Evolutionary conservation across 2,329 filamentous ascomycete genomes (phyloP).

Genomic region (Sarocladium brachiariae): DNA sequence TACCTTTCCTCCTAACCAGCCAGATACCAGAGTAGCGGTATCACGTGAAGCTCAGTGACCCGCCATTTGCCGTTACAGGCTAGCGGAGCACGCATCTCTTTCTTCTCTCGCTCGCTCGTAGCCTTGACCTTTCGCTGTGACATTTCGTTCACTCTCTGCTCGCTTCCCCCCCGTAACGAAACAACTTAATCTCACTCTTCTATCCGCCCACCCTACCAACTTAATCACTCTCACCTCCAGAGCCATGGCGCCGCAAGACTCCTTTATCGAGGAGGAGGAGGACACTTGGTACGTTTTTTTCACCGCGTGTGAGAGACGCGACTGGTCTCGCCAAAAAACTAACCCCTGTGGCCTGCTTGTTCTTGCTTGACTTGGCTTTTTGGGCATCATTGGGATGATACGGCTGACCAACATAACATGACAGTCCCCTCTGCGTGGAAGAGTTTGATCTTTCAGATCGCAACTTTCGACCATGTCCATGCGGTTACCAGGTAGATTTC

Average conservation of each 20-base stretch:
- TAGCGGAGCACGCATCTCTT: constrained; percentile 7
- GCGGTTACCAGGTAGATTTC: constrained; percentile 79
- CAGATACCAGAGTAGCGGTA: not conserved
- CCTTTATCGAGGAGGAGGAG: constrained; percentile 65
- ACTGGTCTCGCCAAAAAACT: constrained; percentile 7
- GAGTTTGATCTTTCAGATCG: constrained; percentile 97
- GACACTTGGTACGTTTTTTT: constrained; percentile 52
- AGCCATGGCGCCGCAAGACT: constrained; percentile 61
- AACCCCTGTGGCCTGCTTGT: constrained; percentile 14
- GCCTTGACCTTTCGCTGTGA: constrained; percentile 15
- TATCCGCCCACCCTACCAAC: constrained; percentile 14
- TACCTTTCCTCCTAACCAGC: constrained; percentile 12
- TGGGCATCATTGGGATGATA: constrained; percentile 15
- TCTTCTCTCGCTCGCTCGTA: constrained; percentile 5
- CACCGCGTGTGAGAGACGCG: constrained; percentile 1
- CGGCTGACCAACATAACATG: constrained; percentile 15
- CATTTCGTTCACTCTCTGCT: constrained; percentile 11
- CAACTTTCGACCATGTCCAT: constrained; percentile 94
- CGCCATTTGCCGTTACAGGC: constrained; percentile 4
- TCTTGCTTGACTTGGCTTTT: no score
- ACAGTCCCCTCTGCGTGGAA: constrained; percentile 93
- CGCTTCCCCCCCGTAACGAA: constrained; percentile 11
- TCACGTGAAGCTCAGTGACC: constrained; percentile 9
- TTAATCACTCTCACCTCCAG: constrained; percentile 15
- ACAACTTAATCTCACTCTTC: constrained; percentile 14